phyloP scores from a whole-genome alignment of 345 rosid genomes.

The Populus simonii region DNA sequence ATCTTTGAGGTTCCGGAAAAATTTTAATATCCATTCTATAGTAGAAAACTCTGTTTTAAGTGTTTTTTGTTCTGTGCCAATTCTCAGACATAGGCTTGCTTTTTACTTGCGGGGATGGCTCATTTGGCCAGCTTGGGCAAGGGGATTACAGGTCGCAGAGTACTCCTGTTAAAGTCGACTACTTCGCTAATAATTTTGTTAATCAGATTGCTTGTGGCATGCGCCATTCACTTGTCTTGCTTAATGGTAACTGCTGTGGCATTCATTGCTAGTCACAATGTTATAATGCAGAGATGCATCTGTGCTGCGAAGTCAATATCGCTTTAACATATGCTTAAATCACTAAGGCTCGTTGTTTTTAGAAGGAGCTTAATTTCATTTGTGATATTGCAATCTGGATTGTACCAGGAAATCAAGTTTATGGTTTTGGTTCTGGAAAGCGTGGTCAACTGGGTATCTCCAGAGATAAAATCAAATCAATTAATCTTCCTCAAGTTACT shows the following conservation, averaged over 20 bases:
- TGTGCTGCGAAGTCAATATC: too few species aligned
- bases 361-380: too few species aligned
- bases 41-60: background rate
- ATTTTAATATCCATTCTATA: too few species aligned
- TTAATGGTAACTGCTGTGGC: conserved; percentile 48
- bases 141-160: conserved; percentile 53
- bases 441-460: conserved; percentile 80
- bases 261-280: background rate
- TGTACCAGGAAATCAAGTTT: conserved; percentile 43
- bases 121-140: conserved; percentile 96
- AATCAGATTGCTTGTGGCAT: conserved; percentile 75
- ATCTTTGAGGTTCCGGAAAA: too few species aligned
- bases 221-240: conserved; percentile 88
- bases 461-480: conserved; percentile 37
- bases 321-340: background rate
- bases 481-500: conserved; percentile 48
- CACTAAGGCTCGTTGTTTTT: too few species aligned
- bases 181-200: conserved; percentile 50
- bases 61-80: background rate
- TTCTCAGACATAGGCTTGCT: conserved; percentile 50
- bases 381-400: conserved; percentile 20
- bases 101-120: conserved; percentile 85
- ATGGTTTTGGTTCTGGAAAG: conserved; percentile 81
- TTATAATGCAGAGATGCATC: conserved; percentile 3
- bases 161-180: conserved; percentile 60